phyloP scores from a whole-genome alignment of 2,329 filamentous ascomycete genomes.

The Colletotrichum acutatum region DNA sequence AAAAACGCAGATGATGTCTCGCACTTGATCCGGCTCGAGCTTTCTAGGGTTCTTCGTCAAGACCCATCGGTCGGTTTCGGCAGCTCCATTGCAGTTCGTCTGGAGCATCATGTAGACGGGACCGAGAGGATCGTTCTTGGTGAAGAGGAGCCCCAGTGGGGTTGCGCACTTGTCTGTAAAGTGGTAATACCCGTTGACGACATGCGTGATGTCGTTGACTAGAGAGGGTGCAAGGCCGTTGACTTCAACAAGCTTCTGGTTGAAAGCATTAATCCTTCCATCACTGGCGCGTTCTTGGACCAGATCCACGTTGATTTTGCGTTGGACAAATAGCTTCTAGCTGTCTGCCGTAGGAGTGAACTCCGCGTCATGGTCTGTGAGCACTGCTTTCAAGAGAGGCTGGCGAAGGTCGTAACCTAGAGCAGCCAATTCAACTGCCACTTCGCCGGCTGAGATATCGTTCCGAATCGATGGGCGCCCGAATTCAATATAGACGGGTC shows the following conservation, averaged over 20 bases:
- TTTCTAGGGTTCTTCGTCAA: conserved; percentile 14
- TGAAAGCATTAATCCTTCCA: not conserved
- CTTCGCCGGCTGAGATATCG: not conserved
- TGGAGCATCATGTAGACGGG: conserved; percentile 15
- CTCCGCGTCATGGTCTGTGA: not conserved
- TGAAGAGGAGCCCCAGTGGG: conserved; percentile 14
- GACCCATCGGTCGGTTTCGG: conserved; percentile 20
- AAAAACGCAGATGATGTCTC: conserved; percentile 2
- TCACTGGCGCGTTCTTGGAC: not conserved
- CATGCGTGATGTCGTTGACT: not conserved
- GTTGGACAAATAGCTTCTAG: conserved; percentile 29
- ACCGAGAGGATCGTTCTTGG: not conserved
- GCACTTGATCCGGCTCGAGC: conserved; percentile 15
- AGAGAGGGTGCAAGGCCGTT: not conserved
- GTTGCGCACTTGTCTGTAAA: conserved; percentile 22
- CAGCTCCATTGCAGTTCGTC: not conserved
- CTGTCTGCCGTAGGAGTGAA: conserved; percentile 7
- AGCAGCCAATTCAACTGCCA: not conserved
- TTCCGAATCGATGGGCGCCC: not conserved
- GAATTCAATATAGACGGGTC: not conserved
- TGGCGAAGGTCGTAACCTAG: conserved; percentile 16
- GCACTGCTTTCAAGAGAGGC: conserved; percentile 14
- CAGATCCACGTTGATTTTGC: conserved; percentile 8
- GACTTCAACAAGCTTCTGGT: not conserved
- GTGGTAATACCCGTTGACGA: not conserved